Evolutionary conservation across 2,329 filamentous ascomycete genomes (phyloP).

Genomic region (Claviceps maximensis): DNA sequence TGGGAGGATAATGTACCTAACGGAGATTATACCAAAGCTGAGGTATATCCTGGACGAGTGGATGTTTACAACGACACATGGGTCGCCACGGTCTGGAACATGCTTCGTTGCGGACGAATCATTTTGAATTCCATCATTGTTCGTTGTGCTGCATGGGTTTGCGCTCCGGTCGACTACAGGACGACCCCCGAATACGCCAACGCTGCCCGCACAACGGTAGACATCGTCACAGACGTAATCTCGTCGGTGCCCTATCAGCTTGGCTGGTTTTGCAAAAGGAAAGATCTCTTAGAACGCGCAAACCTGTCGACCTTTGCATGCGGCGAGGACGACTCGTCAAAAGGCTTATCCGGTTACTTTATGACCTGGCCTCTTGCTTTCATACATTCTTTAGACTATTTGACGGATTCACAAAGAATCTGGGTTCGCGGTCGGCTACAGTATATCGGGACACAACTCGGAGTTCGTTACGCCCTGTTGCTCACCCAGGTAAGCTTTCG

Average conservation of each 20-base stretch:
- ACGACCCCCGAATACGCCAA: constrained; percentile 49
- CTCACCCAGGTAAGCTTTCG: constrained; percentile 34
- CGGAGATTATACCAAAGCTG: constrained; percentile 37
- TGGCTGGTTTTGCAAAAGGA: constrained; percentile 40
- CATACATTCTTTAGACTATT: constrained; percentile 42
- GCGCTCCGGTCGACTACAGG: constrained; percentile 46
- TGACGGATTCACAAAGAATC: constrained; percentile 42
- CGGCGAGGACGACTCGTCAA: constrained; percentile 35
- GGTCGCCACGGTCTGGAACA: constrained; percentile 45
- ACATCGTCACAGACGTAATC: constrained; percentile 45
- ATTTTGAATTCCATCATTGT: constrained; percentile 42
- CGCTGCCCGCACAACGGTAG: constrained; percentile 35
- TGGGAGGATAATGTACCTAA: constrained; percentile 42
- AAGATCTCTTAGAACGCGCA: constrained; percentile 25
- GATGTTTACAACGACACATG: constrained; percentile 47
- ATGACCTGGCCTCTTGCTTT: constrained; percentile 45
- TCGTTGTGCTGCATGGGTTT: constrained; percentile 47
- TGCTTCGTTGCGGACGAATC: constrained; percentile 38
- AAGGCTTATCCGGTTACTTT: constrained; percentile 45
- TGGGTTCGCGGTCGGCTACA: constrained; percentile 42
- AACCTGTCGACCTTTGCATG: constrained; percentile 34
- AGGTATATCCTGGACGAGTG: constrained; percentile 46
- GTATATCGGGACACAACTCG: constrained; percentile 41
- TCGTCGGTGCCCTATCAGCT: constrained; percentile 49
- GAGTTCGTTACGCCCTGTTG: constrained; percentile 44